phyloP scores from a whole-genome alignment of 1,284 basidiomycete species.

The Apiotrichum veenhuisii region DNA sequence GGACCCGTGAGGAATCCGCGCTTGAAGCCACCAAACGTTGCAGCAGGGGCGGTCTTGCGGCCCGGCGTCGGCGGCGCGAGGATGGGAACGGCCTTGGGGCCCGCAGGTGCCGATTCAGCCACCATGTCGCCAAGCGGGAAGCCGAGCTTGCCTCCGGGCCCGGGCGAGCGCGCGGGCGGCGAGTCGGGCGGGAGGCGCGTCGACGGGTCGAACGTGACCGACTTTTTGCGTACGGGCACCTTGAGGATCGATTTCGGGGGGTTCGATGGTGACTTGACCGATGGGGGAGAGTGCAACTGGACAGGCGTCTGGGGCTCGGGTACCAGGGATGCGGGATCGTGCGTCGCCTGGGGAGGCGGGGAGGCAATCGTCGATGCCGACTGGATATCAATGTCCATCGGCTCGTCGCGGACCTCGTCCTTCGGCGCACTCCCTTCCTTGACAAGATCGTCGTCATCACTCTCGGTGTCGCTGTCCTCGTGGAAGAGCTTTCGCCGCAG shows the following conservation, averaged over 20 bases:
- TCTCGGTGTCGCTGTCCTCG: constrained; percentile 20
- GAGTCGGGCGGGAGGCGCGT: constrained; percentile 37
- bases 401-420: constrained; percentile 11
- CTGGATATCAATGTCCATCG: neutral
- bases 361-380: neutral
- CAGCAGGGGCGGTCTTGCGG: constrained; percentile 1
- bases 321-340: neutral
- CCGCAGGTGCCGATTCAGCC: constrained; percentile 11
- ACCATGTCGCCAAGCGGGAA: constrained; percentile 21
- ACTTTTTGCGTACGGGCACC: constrained; percentile 38
- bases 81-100: constrained; percentile 29
- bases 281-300: neutral
- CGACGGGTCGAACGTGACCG: constrained; percentile 41
- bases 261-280: neutral
- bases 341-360: neutral
- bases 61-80: constrained; percentile 30
- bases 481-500: constrained; percentile 32
- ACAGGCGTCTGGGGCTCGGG: neutral
- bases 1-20: constrained; percentile 29
- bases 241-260: constrained; percentile 40
- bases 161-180: constrained; percentile 9
- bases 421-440: no score
- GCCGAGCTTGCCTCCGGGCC: constrained; percentile 17
- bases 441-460: constrained; percentile 12
- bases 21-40: constrained; percentile 38